A percentile compares a stretch with the other conserved stretches of the same genome.
These are phyloP conservation scores for Rhinocladiella mackenziei DNA, from an alignment of 2,329 filamentous ascomycete species.

Conservation along the genomic window DNA sequence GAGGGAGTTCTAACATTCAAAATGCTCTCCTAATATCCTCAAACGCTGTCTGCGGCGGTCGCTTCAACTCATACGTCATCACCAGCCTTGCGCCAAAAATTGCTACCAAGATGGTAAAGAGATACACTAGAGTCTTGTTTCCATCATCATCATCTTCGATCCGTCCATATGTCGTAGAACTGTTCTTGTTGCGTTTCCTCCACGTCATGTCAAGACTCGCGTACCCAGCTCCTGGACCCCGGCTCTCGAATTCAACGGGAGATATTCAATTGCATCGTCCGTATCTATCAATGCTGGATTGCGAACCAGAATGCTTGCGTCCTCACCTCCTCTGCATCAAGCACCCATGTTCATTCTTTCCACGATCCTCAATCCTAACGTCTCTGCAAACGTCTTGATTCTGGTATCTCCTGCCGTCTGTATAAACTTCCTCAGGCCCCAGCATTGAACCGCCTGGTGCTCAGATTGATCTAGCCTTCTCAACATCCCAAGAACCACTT, in stretches of 20 bases:
- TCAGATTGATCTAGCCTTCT: constrained; percentile 2
- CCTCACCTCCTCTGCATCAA: constrained; percentile 4
- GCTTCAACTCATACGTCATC: background rate
- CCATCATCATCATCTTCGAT: no score
- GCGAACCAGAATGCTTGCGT: no score
- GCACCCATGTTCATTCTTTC: constrained; percentile 14
- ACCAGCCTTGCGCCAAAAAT: background rate
- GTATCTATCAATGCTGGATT: no score
- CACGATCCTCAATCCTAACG: constrained; percentile 15
- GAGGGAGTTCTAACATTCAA: background rate
- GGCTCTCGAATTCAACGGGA: no score
- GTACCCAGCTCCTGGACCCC: no score
- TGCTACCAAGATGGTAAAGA: no score
- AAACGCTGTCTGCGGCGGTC: no score
- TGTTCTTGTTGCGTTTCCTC: no score
- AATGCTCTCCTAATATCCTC: no score
- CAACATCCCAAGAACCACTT: constrained; percentile 51
- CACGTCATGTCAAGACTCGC: background rate
- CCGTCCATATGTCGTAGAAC: no score
- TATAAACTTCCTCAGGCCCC: constrained; percentile 20
- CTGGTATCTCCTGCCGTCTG: constrained; percentile 14
- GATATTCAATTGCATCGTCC: no score
- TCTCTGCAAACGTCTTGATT: constrained; percentile 14
- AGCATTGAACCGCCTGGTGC: background rate
- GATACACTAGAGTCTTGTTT: no score